phyloP scores from a whole-genome alignment of 2,329 filamentous ascomycete species.

The Calonectria pseudoreteaudii region DNA sequence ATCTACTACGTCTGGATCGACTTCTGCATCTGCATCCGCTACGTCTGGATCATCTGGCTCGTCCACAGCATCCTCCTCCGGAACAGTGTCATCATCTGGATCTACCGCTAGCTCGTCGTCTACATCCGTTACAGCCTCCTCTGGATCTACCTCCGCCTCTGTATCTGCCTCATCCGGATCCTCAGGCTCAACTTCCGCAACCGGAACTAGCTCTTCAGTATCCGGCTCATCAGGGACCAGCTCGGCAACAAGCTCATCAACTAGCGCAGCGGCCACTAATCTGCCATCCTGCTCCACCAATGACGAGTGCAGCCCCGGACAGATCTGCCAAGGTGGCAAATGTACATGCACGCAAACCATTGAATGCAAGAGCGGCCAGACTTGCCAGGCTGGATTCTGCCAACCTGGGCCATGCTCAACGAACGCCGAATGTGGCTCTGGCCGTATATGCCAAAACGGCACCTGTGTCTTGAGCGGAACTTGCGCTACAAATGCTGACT shows the following conservation, averaged over 20 bases:
- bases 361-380: background rate
- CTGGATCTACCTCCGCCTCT: background rate
- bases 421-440: conserved; percentile 6
- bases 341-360: background rate
- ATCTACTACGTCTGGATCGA: background rate
- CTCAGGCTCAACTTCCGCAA: background rate
- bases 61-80: background rate
- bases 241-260: background rate
- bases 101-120: background rate
- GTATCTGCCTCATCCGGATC: background rate
- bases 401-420: background rate
- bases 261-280: background rate
- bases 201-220: background rate
- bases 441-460: background rate
- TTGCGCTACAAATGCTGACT: background rate
- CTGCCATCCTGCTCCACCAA: background rate
- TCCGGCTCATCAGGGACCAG: background rate
- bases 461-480: background rate
- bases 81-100: background rate
- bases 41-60: background rate
- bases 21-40: background rate
- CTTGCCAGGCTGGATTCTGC: background rate
- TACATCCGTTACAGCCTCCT: background rate
- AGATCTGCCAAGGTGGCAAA: background rate
- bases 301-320: background rate